phyloP scores from a whole-genome alignment of 1,284 basidiomycete species.

The Xerocomus nothofagi region DNA sequence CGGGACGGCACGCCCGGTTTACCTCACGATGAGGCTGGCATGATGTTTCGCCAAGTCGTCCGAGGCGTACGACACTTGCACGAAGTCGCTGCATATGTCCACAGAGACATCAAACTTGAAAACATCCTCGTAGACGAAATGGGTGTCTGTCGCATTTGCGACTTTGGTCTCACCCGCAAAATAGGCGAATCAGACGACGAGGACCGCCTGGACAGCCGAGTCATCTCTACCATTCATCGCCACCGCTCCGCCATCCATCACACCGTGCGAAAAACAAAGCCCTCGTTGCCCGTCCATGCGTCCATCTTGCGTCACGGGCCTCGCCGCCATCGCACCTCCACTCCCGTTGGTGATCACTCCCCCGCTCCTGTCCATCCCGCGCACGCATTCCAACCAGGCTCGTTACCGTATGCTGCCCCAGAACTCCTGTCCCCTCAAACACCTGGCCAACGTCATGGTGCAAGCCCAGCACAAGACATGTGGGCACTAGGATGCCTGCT shows the following conservation, averaged over 20 bases:
- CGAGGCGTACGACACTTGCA: conserved; percentile 87
- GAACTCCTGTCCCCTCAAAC: conserved; percentile 59
- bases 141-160: conserved; percentile 77
- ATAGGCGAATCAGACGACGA: conserved; percentile 55
- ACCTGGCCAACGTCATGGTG: conserved; percentile 23
- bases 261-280: conserved; percentile 24
- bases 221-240: conserved; percentile 21
- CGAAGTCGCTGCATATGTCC: conserved; percentile 73
- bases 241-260: conserved; percentile 32
- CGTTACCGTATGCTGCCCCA: conserved; percentile 87
- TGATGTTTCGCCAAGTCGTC: conserved; percentile 90
- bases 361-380: conserved; percentile 30
- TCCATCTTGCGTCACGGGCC: conserved; percentile 39
- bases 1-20: conserved; percentile 65
- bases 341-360: conserved; percentile 44
- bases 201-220: conserved; percentile 33
- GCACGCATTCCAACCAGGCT: conserved; percentile 72
- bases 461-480: conserved; percentile 80
- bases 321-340: conserved; percentile 60
- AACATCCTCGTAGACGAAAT: conserved; percentile 90
- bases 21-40: conserved; percentile 76
- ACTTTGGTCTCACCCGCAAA: conserved; percentile 79
- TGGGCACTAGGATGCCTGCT: conserved; percentile 92
- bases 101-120: conserved; percentile 95
- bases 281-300: conserved; percentile 31